Base-by-base conservation (phyloP, 75 land plant species). In the Adiantum capillusveneris region DNA sequence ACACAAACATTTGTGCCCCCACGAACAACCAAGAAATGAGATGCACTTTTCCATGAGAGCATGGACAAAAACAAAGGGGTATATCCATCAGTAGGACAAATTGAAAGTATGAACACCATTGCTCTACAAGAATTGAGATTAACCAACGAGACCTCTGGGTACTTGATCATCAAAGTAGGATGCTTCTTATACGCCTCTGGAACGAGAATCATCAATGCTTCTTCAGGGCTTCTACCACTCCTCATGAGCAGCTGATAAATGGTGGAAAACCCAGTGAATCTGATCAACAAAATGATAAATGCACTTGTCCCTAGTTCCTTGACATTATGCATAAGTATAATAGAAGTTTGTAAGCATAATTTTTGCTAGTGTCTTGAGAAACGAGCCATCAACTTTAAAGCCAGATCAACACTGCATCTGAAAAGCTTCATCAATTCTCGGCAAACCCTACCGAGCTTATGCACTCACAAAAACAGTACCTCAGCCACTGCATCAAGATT, bases 111-210 rank as follows among this genome's bases (percentile, higher is more conserved):
- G n/a, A n/a, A n/a, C n/a, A n/a, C n/a, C n/a, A 41, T 9, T 41
- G 43, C 43, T 9, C 9, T 41, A 41, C 12, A 41, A 41, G 43
- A 9, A 41, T 41, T 14, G 12, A 9, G 43, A 41, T 41, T 41
- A 41, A n/a, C n/a, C 37, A 9, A 34, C 29, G 51, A 44, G 75
- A 90, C 98, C 91, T 94, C 98, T 12, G 98, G 98, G 74, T 94
- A 94, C 43, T 94, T 94, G 53, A 84, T 79, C 29, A 25, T 56
- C 58, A 94, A 63, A 21, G 98, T 94, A 31, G 98, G 98, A 63
- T 94, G 98, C 36, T 94, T 94, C 66, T 86, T 90, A 65, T 94
- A 94, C 44, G 98, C 98, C 68, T 94, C 98, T 1, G 98, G 98
- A 58, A 94, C 98, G 73, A 94, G 87, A 59, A 94, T 90, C 98